These are phyloP conservation scores for Ustilago xerochloae DNA, from an alignment of 1,284 basidiomycete species.

Conservation along the genomic window DNA sequence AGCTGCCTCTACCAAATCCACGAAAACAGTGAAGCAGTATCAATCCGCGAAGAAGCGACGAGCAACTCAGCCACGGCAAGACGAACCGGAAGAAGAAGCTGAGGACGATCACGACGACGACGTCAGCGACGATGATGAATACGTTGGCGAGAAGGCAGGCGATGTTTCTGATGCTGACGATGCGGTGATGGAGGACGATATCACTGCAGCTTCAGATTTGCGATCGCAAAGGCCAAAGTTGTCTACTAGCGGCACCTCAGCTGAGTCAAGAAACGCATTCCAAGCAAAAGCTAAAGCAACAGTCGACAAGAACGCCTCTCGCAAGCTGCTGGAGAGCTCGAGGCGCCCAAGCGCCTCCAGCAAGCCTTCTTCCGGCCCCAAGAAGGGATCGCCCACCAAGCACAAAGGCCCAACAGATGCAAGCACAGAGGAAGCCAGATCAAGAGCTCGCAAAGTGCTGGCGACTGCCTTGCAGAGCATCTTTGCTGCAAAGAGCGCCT, in stretches of 20 bases:
- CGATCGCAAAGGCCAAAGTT: constrained; percentile 4
- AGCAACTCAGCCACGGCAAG: not conserved
- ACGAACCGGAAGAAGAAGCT: constrained; percentile 9
- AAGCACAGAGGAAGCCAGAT: constrained; percentile 43
- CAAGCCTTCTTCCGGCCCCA: constrained; percentile 8
- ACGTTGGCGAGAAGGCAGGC: constrained; percentile 14
- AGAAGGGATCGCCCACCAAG: constrained; percentile 23
- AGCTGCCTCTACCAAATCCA: constrained; percentile 7
- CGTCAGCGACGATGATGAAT: constrained; percentile 24
- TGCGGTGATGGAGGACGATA: constrained; percentile 7
- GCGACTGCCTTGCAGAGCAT: constrained; percentile 28
- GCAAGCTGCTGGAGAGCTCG: constrained; percentile 7
- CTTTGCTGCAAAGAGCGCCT: constrained; percentile 1
- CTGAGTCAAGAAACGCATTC: not conserved
- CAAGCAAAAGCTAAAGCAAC: not conserved
- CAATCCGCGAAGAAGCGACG: constrained; percentile 18
- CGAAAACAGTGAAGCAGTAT: constrained; percentile 23
- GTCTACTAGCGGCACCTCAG: not conserved
- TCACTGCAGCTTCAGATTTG: not conserved
- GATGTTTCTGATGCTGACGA: constrained; percentile 26
- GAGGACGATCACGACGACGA: constrained; percentile 18
- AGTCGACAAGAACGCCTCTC: not conserved
- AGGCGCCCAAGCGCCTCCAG: constrained; percentile 25
- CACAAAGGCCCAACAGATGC: constrained; percentile 30
- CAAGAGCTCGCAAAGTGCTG: constrained; percentile 33